Evolutionary conservation across 2,329 filamentous ascomycete species (phyloP).

Genomic region (Leptosphaerulina australis): DNA sequence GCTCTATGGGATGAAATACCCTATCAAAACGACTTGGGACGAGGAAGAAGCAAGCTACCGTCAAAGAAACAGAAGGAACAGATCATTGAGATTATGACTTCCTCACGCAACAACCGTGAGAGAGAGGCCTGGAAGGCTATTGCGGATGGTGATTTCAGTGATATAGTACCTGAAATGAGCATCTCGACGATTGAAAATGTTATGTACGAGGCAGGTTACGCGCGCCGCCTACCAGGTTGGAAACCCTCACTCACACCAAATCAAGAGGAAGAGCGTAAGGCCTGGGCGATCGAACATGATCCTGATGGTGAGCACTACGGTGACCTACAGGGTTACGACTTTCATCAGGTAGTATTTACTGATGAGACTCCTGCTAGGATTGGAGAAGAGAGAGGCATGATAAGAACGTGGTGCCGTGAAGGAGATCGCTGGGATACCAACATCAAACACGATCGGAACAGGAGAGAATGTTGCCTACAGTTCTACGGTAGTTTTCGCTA

Average conservation of each 20-base stretch:
- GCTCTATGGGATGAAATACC: not conserved
- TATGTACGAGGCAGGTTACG: too few relatives aligned
- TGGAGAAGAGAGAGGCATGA: not conserved
- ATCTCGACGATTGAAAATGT: too few relatives aligned
- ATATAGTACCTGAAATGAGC: not conserved
- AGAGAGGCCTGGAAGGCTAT: not conserved
- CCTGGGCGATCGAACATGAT: too few relatives aligned
- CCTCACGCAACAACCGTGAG: not conserved
- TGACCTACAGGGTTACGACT: not conserved
- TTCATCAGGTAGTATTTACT: not conserved
- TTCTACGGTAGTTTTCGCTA: not conserved
- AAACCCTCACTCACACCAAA: too few relatives aligned
- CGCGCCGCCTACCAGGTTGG: too few relatives aligned
- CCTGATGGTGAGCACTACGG: too few relatives aligned
- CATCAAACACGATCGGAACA: not conserved
- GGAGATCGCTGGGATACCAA: not conserved
- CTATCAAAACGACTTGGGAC: not conserved
- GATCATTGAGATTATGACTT: not conserved
- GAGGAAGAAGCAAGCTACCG: not conserved
- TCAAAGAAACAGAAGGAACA: not conserved
- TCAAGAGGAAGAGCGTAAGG: too few relatives aligned
- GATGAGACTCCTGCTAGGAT: not conserved
- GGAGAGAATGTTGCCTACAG: not conserved
- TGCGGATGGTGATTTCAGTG: not conserved
- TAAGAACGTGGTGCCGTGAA: not conserved